Conservation (phyloP, 495 filamentous ascomycete genomes). For the Corynascus novoguineensis region DNA sequence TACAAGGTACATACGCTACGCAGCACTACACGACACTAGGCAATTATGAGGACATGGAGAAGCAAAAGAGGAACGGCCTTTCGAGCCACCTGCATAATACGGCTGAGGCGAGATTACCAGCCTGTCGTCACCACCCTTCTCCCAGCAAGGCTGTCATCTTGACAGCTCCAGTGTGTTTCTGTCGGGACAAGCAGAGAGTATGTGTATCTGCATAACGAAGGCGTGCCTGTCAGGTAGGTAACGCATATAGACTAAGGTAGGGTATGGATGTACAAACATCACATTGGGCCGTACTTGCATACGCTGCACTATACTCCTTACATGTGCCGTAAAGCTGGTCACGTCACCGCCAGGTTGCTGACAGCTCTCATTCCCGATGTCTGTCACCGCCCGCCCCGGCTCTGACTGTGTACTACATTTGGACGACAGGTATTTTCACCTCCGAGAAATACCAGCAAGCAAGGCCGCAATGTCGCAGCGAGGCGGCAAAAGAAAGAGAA, state of each 20-base stretch:
- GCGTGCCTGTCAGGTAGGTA: no score
- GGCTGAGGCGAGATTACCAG: not conserved
- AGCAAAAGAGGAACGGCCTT: not conserved
- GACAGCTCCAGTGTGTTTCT: no score
- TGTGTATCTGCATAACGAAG: no score
- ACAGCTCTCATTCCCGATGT: no score
- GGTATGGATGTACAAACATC: no score
- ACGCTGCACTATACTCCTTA: no score
- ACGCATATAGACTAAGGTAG: no score
- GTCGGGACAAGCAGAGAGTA: no score
- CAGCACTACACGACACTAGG: no score
- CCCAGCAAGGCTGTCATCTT: not conserved
- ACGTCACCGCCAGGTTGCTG: not conserved
- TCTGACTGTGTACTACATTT: no score
- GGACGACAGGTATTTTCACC: not conserved
- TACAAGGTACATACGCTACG: not conserved
- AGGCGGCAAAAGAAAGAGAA: constrained; percentile 1
- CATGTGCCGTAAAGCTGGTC: no score
- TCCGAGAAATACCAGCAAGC: not conserved
- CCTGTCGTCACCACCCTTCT: not conserved
- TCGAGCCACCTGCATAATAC: not conserved
- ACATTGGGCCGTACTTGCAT: no score
- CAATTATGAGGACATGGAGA: not conserved
- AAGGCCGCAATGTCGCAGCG: not conserved
- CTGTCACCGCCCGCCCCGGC: constrained; percentile 11